Percentiles rank a stretch among this genome's conserved stretches.
Conservation (phyloP, 495 filamentous ascomycete species). For the Penicillium cosmopolitanum region DNA sequence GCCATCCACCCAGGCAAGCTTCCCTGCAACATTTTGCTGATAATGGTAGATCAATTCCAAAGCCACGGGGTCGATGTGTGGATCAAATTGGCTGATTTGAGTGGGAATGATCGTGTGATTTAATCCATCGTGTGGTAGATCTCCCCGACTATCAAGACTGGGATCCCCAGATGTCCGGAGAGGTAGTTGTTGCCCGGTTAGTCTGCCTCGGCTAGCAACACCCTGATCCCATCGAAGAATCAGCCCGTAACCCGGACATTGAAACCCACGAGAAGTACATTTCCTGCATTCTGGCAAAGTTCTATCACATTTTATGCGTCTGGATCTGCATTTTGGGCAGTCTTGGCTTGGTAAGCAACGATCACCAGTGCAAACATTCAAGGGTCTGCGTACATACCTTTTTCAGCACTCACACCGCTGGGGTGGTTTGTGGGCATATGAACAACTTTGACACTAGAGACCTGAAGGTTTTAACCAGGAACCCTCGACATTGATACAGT, state of each 20-base stretch:
- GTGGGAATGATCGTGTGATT: not conserved
- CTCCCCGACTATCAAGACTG: not conserved
- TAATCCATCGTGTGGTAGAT: not conserved
- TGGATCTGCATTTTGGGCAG: slow-evolving; percentile 16
- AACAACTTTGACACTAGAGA: not conserved
- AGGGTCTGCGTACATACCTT: slow-evolving; percentile 11
- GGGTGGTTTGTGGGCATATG: slow-evolving; percentile 4
- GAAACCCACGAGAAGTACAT: slow-evolving; percentile 13
- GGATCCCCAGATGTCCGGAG: not conserved
- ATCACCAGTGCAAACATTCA: not conserved
- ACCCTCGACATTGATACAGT: not conserved
- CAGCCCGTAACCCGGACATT: slow-evolving; percentile 17
- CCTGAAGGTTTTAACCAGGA: not conserved
- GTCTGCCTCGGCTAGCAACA: slow-evolving; percentile 17
- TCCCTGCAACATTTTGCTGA: slow-evolving; percentile 9
- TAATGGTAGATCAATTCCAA: slow-evolving; percentile 15
- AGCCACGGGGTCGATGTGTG: not conserved
- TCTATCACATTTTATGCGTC: slow-evolving; percentile 18
- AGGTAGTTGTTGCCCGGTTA: slow-evolving; percentile 10
- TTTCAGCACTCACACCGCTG: slow-evolving; percentile 8
- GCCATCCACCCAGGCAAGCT: slow-evolving; percentile 20
- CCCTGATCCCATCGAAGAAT: slow-evolving; percentile 17
- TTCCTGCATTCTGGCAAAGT: slow-evolving; percentile 17
- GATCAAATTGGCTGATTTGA: not conserved
- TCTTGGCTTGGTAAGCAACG: slow-evolving; percentile 9